Base-by-base conservation (phyloP, 2,329 filamentous ascomycete species). In the Cephalotrichum gorgonifer region DNA sequence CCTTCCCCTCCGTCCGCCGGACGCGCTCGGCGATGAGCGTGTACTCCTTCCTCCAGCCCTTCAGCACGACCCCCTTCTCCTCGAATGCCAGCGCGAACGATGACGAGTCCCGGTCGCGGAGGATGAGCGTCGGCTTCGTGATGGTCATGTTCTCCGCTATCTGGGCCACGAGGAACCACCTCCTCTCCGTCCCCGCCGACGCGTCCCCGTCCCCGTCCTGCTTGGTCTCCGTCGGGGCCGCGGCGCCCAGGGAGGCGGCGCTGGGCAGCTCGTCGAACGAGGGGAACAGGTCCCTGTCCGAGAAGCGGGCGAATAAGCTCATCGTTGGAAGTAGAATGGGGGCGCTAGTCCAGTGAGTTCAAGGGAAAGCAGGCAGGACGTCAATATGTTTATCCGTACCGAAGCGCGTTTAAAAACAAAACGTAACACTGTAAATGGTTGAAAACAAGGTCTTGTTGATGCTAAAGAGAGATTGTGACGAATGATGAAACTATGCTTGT, bases 31-130 rank as follows among this genome's bases (percentile, higher is more conserved):
- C 56, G 0, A 70, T 61, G 3, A 67, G 58, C 7, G 67, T 69
- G 51, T 59, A 57, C 2, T 70, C 70, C 50, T 65, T 67, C 28
- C 60, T 60, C 44, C 72, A 71, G 43, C 60, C 65, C 56, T 53
- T 56, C 6, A 63, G 58, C 51, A 62, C 63, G 33, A 64, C 58
- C 9, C 54, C 64, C 23, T 59, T 53, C 28, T 69, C 68, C 50
- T 70, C 68, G 49, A 73, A 75, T 1, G 69, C 66, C 7, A 75
- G 61, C 3, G 72, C 72, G 53, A 74, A 74, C 30, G 68, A 61
- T 20, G 57, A 54, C 38, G 62, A 60, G 38, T 56, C 53, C 31
- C 63, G 58, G 61, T 75, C 72, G 30, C 61, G 59, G 17, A 65
- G 64, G 47, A 74, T 67, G 1, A 74, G 64, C 4, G 72, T 75